Evolutionary conservation across 257 asterid genomes (phyloP).

Genomic region (Ehretia macrophylla): DNA sequence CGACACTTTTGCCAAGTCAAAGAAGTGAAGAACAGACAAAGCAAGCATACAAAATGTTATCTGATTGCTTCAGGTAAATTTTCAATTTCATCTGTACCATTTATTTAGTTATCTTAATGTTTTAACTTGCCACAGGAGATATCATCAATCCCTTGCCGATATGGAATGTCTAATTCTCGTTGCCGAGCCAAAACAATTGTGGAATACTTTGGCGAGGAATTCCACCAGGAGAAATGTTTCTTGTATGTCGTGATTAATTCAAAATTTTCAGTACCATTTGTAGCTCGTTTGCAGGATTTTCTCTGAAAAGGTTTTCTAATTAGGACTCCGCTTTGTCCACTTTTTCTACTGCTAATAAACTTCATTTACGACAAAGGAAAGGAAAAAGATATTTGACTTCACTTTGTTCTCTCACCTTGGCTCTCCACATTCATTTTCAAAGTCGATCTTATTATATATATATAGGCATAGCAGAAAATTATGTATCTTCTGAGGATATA

Average conservation of each 20-base stretch:
- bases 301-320: no score
- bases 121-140: constrained; percentile 15
- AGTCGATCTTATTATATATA: no score
- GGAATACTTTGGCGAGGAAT: constrained; percentile 78
- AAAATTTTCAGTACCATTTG: not conserved
- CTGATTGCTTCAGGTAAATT: constrained; percentile 70
- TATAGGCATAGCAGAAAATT: no score
- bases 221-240: constrained; percentile 47
- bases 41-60: constrained; percentile 66
- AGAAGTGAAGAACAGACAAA: constrained; percentile 74
- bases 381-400: no score
- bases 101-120: constrained; percentile 13
- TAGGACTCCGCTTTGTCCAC: no score
- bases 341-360: no score
- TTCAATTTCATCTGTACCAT: constrained; percentile 3
- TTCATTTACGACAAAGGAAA: no score
- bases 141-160: constrained; percentile 40
- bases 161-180: constrained; percentile 51
- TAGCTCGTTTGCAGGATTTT: constrained; percentile 1
- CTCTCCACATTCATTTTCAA: no score
- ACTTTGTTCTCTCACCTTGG: no score
- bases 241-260: constrained; percentile 41
- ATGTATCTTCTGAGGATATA: no score
- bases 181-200: constrained; percentile 76
- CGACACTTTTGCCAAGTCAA: constrained; percentile 64